Evolutionary conservation across 1,284 basidiomycete genomes (phyloP).

Genomic region (Ceratobasidium sp.): DNA sequence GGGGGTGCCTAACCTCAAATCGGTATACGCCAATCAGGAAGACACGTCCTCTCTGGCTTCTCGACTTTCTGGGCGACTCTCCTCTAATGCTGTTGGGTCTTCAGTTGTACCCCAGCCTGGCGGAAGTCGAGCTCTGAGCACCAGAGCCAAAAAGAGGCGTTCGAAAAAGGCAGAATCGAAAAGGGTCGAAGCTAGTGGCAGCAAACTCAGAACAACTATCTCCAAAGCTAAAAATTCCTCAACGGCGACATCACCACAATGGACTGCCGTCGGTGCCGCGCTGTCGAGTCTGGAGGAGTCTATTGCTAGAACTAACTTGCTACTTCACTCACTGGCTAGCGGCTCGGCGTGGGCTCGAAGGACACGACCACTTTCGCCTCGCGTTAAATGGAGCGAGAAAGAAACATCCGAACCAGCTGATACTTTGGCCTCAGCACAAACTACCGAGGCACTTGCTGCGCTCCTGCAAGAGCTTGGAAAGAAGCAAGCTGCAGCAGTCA

Average conservation of each 20-base stretch:
- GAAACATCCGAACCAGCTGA: not conserved
- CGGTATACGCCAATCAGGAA: not conserved
- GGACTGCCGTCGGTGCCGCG: constrained; percentile 38
- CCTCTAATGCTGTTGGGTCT: not conserved
- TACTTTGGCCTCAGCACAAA: not conserved
- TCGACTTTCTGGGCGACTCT: constrained; percentile 23
- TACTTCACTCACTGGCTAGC: constrained; percentile 34
- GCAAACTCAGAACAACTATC: not conserved
- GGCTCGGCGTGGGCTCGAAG: constrained; percentile 36
- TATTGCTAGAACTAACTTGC: constrained; percentile 30
- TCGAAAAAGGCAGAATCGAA: constrained; percentile 1
- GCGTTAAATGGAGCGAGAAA: constrained; percentile 19
- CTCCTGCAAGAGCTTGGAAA: constrained; percentile 34
- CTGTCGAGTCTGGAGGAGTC: constrained; percentile 30
- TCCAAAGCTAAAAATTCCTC: not conserved
- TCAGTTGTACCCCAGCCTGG: not conserved
- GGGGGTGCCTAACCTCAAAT: not conserved
- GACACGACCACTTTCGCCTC: constrained; percentile 6
- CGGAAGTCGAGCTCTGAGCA: constrained; percentile 9
- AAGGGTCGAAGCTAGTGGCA: not conserved
- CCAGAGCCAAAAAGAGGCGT: constrained; percentile 15
- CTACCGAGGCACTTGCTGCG: constrained; percentile 14
- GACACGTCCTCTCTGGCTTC: constrained; percentile 9
- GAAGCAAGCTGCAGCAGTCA: constrained; percentile 28
- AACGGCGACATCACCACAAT: constrained; percentile 18